Evolutionary conservation across 495 filamentous ascomycete species (phyloP), one percentile per base, ranked within the genome.

Genomic region (Penicillium bialowiezense): DNA sequence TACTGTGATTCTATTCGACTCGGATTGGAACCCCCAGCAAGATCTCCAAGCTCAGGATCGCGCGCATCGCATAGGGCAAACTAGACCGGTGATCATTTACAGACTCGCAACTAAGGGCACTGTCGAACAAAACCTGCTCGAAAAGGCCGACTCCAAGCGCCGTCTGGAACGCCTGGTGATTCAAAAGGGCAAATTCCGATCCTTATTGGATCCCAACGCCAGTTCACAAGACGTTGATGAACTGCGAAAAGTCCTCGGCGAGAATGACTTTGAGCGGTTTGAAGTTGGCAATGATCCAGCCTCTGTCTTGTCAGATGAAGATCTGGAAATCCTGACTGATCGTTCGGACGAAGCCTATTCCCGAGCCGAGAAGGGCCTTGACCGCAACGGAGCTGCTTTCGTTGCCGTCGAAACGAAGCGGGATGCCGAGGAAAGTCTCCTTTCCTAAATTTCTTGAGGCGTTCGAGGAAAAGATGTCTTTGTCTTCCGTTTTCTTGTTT

Each of bases 11-110:
- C 73, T 89, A 12, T 89, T 82, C 56, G 86, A 89, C 61, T 83
- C 81, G 23, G 93, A 98, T 65, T 98, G 93, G 92, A 98, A 98
- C 61, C 93, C 93, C 0, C 93, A 97, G 65, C 90, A 95, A 60
- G 93, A 98, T 67, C 77, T 98, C 13, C 93, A 98, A 64, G 93
- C 93, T 0, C 90, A 96, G 65, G 93, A 98, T 58, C 88, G 93
- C 15, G 90, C 88, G 2, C 93, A 98, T 61, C 83, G 93, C 28
- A 97, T 98, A 42, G 93, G 93, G 0, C 93, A 98, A 63, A 96
- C 83, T 28, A 79, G 84, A 17, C 91, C 91, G 0, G 93, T 98
- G 6, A 81, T 98, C 17, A 85, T 98, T n/a, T 98, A 93, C 70
- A 87, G 93, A 5, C 80, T 98, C 12, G 93, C 93, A 0, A 98